phyloP scores from a whole-genome alignment of 2,329 filamentous ascomycete species.

The Epichloe gansuensis region DNA sequence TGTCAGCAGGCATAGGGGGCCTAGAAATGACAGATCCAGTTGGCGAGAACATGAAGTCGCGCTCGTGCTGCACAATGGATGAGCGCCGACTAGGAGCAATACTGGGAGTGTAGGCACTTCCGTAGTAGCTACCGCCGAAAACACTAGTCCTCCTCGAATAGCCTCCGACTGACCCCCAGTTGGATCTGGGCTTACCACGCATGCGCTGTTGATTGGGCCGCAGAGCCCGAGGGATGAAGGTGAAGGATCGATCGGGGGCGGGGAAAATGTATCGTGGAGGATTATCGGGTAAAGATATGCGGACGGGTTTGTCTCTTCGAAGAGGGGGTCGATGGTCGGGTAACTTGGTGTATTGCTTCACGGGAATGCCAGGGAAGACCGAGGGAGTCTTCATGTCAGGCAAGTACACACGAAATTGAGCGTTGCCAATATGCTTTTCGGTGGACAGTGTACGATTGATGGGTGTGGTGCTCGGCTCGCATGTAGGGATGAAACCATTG shows the following conservation, averaged over 20 bases:
- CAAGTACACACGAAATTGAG: slow-evolving; percentile 71
- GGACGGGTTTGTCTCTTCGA: slow-evolving; percentile 89
- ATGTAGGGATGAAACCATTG: slow-evolving; percentile 41
- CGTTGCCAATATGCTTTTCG: slow-evolving; percentile 72
- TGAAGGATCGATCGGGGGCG: slow-evolving; percentile 81
- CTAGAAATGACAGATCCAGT: slow-evolving; percentile 67
- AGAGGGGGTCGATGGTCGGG: slow-evolving; percentile 91
- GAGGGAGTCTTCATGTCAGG: slow-evolving; percentile 62
- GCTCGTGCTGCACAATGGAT: slow-evolving; percentile 53
- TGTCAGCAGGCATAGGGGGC: slow-evolving; percentile 48
- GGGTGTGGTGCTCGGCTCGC: slow-evolving; percentile 46
- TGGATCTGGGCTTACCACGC: slow-evolving; percentile 57
- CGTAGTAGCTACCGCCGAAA: slow-evolving; percentile 56
- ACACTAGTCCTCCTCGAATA: slow-evolving; percentile 74
- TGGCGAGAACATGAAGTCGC: slow-evolving; percentile 70
- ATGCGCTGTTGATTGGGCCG: slow-evolving; percentile 81
- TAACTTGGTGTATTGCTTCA: slow-evolving; percentile 86
- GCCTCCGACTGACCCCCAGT: slow-evolving; percentile 53
- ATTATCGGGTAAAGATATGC: slow-evolving; percentile 75
- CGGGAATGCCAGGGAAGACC: slow-evolving; percentile 60
- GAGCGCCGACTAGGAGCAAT: slow-evolving; percentile 81
- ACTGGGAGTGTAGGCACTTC: slow-evolving; percentile 77
- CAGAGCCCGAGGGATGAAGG: slow-evolving; percentile 91
- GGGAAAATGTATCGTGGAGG: slow-evolving; percentile 84
- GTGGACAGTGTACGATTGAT: slow-evolving; percentile 73